These are phyloP conservation scores for Daldinia sp. DNA, from an alignment of 2,329 filamentous ascomycete species.

Conservation along the genomic window DNA sequence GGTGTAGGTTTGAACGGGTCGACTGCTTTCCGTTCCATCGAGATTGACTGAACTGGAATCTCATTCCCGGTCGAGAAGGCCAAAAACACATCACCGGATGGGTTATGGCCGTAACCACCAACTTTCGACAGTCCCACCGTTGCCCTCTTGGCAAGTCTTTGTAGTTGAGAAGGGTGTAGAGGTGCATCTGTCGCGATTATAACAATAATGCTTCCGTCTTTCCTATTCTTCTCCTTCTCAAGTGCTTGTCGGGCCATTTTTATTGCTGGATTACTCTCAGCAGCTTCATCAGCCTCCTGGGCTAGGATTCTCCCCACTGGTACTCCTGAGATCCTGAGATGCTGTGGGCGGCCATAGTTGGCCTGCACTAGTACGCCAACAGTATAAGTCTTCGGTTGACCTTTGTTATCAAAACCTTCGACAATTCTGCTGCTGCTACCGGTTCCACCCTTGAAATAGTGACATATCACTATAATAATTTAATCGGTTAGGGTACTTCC, in stretches of 20 bases:
- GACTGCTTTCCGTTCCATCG: conserved; percentile 50
- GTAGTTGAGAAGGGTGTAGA: conserved; percentile 67
- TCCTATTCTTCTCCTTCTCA: conserved; percentile 60
- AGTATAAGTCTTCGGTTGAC: conserved; percentile 62
- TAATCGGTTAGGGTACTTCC: not conserved
- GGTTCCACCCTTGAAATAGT: conserved; percentile 75
- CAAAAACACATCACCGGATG: conserved; percentile 75
- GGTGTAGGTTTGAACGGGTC: conserved; percentile 57
- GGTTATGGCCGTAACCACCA: conserved; percentile 71
- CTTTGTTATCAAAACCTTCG: conserved; percentile 56
- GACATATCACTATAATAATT: conserved; percentile 66
- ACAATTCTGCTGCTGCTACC: conserved; percentile 71
- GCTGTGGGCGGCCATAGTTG: conserved; percentile 71
- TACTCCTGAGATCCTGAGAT: conserved; percentile 70
- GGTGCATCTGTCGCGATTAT: conserved; percentile 72
- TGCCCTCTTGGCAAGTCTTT: conserved; percentile 69
- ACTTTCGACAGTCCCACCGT: conserved; percentile 71
- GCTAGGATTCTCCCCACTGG: conserved; percentile 70
- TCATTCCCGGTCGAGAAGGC: conserved; percentile 73
- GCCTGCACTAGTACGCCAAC: conserved; percentile 73
- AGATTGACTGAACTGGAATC: conserved; percentile 59
- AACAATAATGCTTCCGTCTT: conserved; percentile 72
- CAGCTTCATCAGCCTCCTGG: conserved; percentile 54
- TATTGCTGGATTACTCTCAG: conserved; percentile 42
- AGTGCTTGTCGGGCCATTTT: conserved; percentile 50